phyloP scores from a whole-genome alignment of 2,329 filamentous ascomycete genomes.

The Bipolaris oryzae region DNA sequence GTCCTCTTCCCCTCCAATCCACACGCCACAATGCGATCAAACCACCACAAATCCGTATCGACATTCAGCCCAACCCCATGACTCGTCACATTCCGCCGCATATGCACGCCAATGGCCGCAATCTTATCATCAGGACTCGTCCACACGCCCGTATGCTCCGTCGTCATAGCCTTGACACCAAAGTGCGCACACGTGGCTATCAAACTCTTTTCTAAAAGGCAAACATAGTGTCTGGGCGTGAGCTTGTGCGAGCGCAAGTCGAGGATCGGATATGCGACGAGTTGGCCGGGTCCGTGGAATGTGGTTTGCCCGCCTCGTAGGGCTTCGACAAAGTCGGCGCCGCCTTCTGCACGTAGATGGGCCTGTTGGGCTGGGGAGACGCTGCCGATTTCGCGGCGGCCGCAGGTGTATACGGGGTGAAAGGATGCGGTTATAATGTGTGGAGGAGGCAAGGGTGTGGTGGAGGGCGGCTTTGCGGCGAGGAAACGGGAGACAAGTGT shows the following conservation, averaged over 20 bases:
- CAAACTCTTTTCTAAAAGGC: constrained; percentile 76
- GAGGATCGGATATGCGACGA: constrained; percentile 91
- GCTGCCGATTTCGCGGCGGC: constrained; percentile 72
- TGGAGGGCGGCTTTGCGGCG: constrained; percentile 61
- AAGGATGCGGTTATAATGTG: constrained; percentile 82
- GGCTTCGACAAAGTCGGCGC: constrained; percentile 70
- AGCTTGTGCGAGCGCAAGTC: constrained; percentile 74
- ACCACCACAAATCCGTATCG: constrained; percentile 67
- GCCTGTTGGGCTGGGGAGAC: constrained; percentile 56
- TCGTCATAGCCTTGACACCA: constrained; percentile 67
- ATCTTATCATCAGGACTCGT: constrained; percentile 67
- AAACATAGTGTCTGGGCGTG: constrained; percentile 76
- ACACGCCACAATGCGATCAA: constrained; percentile 83
- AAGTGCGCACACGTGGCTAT: constrained; percentile 68
- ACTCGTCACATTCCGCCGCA: constrained; percentile 80
- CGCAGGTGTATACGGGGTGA: constrained; percentile 84
- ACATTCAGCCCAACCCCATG: constrained; percentile 85
- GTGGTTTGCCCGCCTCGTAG: constrained; percentile 90
- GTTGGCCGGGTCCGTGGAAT: constrained; percentile 92
- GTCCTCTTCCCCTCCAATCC: constrained; percentile 79
- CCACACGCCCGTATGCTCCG: constrained; percentile 87
- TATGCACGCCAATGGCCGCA: constrained; percentile 88
- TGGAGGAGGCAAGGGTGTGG: constrained; percentile 61
- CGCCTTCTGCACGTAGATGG: constrained; percentile 47
- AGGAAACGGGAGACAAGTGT: constrained; percentile 63